A percentile compares a stretch with the other conserved stretches of the same genome.
Evolutionary conservation across 106 monocot species (phyloP).

Genomic region (Apostasia ramifera): DNA sequence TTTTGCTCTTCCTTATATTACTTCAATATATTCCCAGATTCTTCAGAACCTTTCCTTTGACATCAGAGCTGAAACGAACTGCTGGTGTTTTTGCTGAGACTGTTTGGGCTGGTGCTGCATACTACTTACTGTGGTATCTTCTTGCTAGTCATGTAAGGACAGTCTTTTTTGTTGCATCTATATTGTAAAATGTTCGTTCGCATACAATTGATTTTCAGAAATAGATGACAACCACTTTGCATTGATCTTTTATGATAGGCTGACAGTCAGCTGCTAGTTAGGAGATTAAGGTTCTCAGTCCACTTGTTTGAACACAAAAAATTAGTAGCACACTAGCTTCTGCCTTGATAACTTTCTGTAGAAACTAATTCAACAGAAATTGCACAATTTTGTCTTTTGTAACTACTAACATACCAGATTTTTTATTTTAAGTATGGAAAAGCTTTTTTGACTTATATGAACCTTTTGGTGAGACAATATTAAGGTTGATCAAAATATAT

Average conservation of each 20-base stretch:
- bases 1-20: conserved; percentile 61
- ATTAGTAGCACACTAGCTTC: neutral
- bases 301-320: neutral
- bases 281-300: neutral
- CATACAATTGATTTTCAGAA: too few relatives aligned
- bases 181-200: too few relatives aligned
- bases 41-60: conserved; percentile 59
- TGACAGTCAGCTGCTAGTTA: neutral
- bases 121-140: conserved; percentile 83
- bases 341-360: neutral
- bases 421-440: too few relatives aligned
- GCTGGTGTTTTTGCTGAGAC: conserved; percentile 92
- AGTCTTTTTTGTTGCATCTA: neutral
- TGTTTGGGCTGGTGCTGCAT: conserved; percentile 94
- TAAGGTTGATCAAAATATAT: too few relatives aligned
- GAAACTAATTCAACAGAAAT: neutral
- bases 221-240: too few relatives aligned
- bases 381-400: neutral
- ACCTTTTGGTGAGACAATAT: too few relatives aligned
- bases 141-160: conserved; percentile 86
- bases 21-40: conserved; percentile 85
- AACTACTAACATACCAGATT: neutral
- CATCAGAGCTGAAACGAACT: conserved; percentile 84
- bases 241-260: too few relatives aligned
- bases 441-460: too few relatives aligned